Evolutionary conservation across 2,329 filamentous ascomycete species (phyloP).

Genomic region (Aspergillus persii): DNA sequence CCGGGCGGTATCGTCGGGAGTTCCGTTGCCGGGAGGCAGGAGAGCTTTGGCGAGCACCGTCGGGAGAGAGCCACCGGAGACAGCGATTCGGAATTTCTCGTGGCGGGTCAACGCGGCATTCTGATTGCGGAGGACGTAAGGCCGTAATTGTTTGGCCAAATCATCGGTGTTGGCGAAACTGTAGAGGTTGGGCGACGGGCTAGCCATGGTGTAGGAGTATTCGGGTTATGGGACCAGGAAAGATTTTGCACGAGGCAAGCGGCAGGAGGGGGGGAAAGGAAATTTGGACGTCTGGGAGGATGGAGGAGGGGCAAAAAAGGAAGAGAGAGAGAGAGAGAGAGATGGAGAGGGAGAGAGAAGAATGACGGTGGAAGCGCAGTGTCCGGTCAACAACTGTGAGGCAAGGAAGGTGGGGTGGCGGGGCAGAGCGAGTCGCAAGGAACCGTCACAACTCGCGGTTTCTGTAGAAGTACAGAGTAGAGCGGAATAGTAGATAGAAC

Average conservation of each 20-base stretch:
- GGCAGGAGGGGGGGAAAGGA: background rate
- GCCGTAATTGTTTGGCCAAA: slow-evolving; percentile 74
- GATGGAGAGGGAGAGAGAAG: background rate
- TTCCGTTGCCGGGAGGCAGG: slow-evolving; percentile 55
- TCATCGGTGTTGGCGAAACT: slow-evolving; percentile 68
- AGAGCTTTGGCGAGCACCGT: slow-evolving; percentile 83
- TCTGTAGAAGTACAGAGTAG: too few species aligned
- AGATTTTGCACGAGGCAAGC: background rate
- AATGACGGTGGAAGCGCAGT: background rate
- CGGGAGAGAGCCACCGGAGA: slow-evolving; percentile 91
- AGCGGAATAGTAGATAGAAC: too few species aligned
- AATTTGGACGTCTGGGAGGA: background rate
- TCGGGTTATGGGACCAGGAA: background rate
- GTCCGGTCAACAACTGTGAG: slow-evolving; percentile 2
- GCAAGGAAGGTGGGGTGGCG: slow-evolving; percentile 8
- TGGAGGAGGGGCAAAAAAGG: background rate
- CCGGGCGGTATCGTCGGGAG: slow-evolving; percentile 61
- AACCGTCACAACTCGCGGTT: background rate
- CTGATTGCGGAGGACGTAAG: slow-evolving; percentile 80
- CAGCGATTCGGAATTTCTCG: slow-evolving; percentile 80
- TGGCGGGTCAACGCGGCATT: slow-evolving; percentile 77
- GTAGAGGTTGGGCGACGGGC: slow-evolving; percentile 63
- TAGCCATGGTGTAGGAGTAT: slow-evolving; percentile 33
- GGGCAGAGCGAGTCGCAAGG: background rate
- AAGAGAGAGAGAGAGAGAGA: background rate